Evolutionary conservation across 1,139 yeast species (phyloP).

Genomic region (Pneumocystis sp.): DNA sequence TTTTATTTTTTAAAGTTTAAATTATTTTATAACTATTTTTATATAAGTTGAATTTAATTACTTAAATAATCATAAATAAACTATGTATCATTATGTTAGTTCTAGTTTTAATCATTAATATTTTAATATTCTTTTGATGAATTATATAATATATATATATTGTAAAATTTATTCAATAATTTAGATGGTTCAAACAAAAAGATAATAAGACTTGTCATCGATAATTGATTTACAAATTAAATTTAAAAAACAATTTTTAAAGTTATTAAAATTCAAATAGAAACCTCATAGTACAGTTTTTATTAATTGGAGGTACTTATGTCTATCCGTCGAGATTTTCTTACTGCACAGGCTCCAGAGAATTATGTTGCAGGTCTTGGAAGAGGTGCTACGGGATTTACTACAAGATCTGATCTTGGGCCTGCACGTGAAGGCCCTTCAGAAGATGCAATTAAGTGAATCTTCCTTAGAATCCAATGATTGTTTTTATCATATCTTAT

Average conservation of each 20-base stretch:
- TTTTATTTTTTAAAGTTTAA: background rate
- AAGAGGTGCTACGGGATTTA: constrained; percentile 88
- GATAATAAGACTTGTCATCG: background rate
- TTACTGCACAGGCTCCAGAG: background rate
- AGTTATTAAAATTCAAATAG: background rate
- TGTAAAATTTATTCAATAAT: too few species aligned
- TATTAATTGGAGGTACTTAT: background rate
- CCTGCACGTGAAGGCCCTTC: constrained; percentile 30
- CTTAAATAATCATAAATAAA: too few species aligned
- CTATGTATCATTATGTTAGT: too few species aligned
- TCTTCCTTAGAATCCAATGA: constrained; percentile 4
- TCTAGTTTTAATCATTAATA: too few species aligned
- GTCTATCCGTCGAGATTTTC: background rate
- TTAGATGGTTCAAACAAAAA: too few species aligned
- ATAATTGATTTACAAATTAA: background rate
- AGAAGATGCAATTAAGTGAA: constrained; percentile 25
- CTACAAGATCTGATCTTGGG: constrained; percentile 69
- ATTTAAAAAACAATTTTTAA: background rate
- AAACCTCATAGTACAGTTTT: background rate
- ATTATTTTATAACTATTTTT: too few species aligned
- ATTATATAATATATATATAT: too few species aligned
- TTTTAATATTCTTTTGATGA: too few species aligned
- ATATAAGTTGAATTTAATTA: too few species aligned
- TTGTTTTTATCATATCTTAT: background rate
- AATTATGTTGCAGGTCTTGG: constrained; percentile 90